Evolutionary conservation across 306 rosid genomes (phyloP).

Genomic region (Glycine soja): DNA sequence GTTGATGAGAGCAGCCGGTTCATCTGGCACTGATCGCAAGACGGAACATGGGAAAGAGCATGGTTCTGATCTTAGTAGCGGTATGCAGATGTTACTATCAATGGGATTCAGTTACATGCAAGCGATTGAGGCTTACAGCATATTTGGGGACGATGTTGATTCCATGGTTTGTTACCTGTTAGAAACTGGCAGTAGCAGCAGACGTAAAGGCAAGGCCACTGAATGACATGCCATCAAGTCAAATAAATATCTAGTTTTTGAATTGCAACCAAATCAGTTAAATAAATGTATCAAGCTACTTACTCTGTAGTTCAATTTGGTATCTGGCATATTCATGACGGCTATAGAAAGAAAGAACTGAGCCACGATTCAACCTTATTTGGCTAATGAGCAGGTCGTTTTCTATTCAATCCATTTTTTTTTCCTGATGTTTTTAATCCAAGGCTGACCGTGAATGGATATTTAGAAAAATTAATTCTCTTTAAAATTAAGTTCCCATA

Average conservation of each 20-base stretch:
- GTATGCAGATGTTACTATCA: slow-evolving; percentile 71
- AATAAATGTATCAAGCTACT: slow-evolving; percentile 33
- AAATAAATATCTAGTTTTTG: background rate
- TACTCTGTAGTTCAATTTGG: slow-evolving; percentile 4
- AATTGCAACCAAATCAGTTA: background rate
- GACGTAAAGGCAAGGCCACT: slow-evolving; percentile 94
- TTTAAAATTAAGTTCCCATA: background rate
- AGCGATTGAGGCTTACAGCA: slow-evolving; percentile 87
- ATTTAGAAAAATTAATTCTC: background rate
- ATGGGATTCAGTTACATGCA: slow-evolving; percentile 95
- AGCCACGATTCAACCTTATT: background rate
- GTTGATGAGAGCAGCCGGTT: slow-evolving; percentile 51
- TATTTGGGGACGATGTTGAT: slow-evolving; percentile 95
- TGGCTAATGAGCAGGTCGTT: background rate
- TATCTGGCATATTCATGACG: slow-evolving; percentile 1
- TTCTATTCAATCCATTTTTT: background rate
- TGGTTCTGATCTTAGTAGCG: slow-evolving; percentile 63
- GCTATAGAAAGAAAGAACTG: background rate
- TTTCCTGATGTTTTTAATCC: background rate
- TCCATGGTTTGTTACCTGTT: slow-evolving; percentile 87
- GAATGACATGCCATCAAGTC: slow-evolving; percentile 50
- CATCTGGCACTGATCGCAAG: slow-evolving; percentile 67
- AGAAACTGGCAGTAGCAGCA: slow-evolving; percentile 81
- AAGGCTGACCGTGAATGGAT: background rate
- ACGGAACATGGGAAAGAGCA: slow-evolving; percentile 54